Evolutionary conservation across 2,329 filamentous ascomycete species (phyloP), one percentile per base, ranked within the genome.

Genomic region (Aspergillus persii): DNA sequence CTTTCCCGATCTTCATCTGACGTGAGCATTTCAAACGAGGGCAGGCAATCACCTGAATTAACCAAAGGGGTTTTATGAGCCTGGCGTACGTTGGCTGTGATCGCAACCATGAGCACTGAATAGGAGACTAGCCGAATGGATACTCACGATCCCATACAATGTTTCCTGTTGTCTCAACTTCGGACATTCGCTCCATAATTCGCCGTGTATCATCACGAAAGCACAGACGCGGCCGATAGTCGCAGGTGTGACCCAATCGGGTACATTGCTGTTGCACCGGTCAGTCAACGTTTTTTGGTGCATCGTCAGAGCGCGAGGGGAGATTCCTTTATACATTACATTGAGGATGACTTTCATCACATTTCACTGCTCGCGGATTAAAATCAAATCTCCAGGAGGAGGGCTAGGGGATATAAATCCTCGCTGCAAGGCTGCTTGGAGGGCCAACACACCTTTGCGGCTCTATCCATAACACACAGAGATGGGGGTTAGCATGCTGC

Each of bases 1-100:
- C 74, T 78, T 67, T 86, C 84, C 46, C 84, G 76, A 30, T 86
- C 84, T 63, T 85, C 83, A 61, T 86, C 84, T 30, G 77, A 84
- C 1, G 77, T 81, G 56, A 86, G 76, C 12, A 73, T 69, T 33
- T 79, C 71, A 69, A 86, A 86, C 2, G 80, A 80, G 23, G 84
- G 83, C n/a, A 77, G 69, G 66, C 85, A 82, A 26, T 74, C 68
- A 9, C 64, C 67, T 31, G 73, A 74, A 54, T 70, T 70, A 23
- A 68, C 67, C 23, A 69, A 67, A 27, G 61, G 61, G 51, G 64
- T 66, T 30, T 70, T 71, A 29, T 62, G 67, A 18, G 64, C 56
- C 41, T 65, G 62, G 9, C 71, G 69, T 30, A 72, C 71, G 27
- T 69, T 71, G 50, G 72, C 69, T 75, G 57, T 11, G 7, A 50